Conservation (phyloP, 148 eudicot genomes). For the Chenopodium formosanum region DNA sequence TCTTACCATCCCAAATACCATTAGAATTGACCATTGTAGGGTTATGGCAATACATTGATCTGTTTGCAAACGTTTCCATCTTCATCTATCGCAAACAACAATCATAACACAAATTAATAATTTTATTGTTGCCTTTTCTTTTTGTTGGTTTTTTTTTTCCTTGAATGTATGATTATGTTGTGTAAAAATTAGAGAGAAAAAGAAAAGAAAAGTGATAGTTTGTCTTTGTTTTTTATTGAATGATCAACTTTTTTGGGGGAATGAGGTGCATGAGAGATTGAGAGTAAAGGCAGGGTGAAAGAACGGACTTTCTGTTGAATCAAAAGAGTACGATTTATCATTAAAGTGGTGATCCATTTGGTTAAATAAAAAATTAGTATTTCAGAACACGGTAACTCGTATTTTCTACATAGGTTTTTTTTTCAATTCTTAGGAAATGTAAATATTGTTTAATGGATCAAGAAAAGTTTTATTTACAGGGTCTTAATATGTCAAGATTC, state of each 20-base stretch:
- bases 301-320: neutral
- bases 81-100: neutral
- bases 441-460: too few species aligned
- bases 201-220: neutral
- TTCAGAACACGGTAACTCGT: too few species aligned
- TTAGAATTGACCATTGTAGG: slow-evolving; percentile 7
- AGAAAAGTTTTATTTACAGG: too few species aligned
- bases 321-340: too few species aligned
- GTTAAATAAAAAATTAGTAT: too few species aligned
- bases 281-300: slow-evolving; percentile 20
- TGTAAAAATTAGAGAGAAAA: slow-evolving; percentile 5
- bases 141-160: neutral
- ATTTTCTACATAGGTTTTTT: too few species aligned
- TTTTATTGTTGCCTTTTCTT: neutral
- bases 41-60: slow-evolving; percentile 17
- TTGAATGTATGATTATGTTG: neutral
- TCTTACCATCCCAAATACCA: slow-evolving; percentile 18
- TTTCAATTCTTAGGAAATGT: too few species aligned
- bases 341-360: too few species aligned
- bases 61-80: neutral
- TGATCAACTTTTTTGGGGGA: neutral
- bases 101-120: neutral
- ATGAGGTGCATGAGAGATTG: slow-evolving; percentile 7
- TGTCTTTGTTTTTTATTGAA: neutral
- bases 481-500: too few species aligned